These are phyloP conservation scores for Leishmania tropica DNA, from an alignment of 208 protist genomes.

Conservation along the genomic window DNA sequence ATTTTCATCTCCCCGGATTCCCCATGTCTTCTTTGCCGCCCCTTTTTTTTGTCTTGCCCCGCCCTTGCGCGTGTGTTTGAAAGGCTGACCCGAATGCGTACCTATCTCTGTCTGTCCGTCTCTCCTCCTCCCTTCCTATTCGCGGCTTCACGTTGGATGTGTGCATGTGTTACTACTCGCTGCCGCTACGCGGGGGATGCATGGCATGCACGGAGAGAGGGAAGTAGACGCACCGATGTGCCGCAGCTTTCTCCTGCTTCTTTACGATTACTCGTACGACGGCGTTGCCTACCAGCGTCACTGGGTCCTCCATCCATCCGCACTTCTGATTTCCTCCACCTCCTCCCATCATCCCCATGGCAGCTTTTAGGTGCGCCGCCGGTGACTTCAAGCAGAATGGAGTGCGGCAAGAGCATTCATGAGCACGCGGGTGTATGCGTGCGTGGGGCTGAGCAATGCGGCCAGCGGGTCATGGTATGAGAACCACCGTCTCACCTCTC, in stretches of 20 bases:
- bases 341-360: not conserved
- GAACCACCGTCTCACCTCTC: not conserved
- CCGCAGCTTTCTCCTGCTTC: constrained; percentile 4
- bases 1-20: too few relatives aligned
- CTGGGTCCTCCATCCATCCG: not conserved
- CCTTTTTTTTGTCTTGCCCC: not conserved
- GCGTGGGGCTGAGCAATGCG: not conserved
- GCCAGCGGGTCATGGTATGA: not conserved
- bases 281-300: not conserved
- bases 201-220: not conserved
- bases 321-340: not conserved
- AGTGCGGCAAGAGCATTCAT: not conserved
- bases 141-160: not conserved
- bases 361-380: not conserved
- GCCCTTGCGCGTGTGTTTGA: too few relatives aligned
- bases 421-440: too few relatives aligned
- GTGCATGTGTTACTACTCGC: not conserved
- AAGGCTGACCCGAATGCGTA: not conserved
- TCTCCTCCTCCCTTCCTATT: not conserved
- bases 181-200: not conserved
- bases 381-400: not conserved
- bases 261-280: not conserved
- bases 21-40: too few relatives aligned
- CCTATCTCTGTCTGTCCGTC: not conserved
- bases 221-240: not conserved